A percentile compares a stretch with the other conserved stretches of the same genome.
Conservation (phyloP, 306 rosid species). For the Vigna unguiculata region DNA sequence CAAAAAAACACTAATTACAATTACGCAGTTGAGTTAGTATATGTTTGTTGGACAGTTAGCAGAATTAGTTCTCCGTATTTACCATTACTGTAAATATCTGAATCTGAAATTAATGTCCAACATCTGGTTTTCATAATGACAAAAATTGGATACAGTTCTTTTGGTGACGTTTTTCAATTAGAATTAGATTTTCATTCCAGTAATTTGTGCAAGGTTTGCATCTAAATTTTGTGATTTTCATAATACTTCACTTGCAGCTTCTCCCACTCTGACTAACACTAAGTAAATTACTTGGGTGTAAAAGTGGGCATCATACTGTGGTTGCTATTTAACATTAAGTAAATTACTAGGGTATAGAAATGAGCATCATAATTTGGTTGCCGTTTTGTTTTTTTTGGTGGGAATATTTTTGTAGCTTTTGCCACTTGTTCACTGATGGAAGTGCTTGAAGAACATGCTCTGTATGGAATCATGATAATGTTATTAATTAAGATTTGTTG, state of each 20-base stretch:
- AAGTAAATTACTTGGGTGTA: background rate
- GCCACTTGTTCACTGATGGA: conserved; percentile 13
- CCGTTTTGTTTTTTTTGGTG: conserved; percentile 4
- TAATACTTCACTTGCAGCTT: background rate
- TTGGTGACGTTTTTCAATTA: background rate
- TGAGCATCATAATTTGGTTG: background rate
- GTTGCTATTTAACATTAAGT: background rate
- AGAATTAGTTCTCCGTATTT: background rate
- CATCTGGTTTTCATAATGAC: background rate
- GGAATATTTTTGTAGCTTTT: background rate
- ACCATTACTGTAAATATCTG: background rate
- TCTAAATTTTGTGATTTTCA: background rate
- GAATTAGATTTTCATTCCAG: background rate
- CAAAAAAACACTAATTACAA: background rate
- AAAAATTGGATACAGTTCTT: background rate
- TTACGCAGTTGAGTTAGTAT: background rate
- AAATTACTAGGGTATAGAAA: background rate
- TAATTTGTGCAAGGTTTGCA: background rate
- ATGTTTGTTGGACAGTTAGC: background rate
- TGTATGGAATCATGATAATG: too few species aligned
- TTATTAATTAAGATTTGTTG: too few species aligned
- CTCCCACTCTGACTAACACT: background rate
- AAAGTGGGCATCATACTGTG: background rate
- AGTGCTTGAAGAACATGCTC: too few species aligned
- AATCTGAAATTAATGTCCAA: background rate